Base-by-base conservation (phyloP, 768 basidiomycete genomes). In the Myochromella boudieri region DNA sequence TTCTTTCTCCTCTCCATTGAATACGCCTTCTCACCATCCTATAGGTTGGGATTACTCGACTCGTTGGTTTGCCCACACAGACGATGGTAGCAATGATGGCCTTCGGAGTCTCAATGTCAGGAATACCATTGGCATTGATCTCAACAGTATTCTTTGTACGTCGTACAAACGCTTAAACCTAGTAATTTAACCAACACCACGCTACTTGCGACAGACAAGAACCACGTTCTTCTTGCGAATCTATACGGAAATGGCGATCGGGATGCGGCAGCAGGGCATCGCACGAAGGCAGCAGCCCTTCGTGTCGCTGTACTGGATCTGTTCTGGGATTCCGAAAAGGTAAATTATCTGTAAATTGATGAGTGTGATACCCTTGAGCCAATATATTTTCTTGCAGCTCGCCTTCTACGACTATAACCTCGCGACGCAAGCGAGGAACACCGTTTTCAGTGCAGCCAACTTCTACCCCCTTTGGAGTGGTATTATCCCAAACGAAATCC, bases 381-480 rank as follows among this genome's bases (percentile, higher is more conserved):
- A 20, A 15, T 14, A 24, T n/a, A 7, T 14, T 26, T 6, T 34
- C 42, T 11, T 22, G 10, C 34, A 75, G 71, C 71, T 91, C n/a
- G 86, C 86, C 0, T 95, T 95, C 67, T 95, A 95, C 58, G 94
- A 95, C 65, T 97, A 87, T 68, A 91, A 92, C 63, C 64, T 85
- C 31, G 84, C 80, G 6, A 76, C 83, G 2, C 82, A 84, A 40
- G 60, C 77, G 11, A 81, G 86, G 42, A 84, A 81, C 57, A 65
- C 56, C 38, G 60, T 91, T 24, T 93, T 85, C 69, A 81, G 81
- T n/a, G 75, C 69, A 2, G 93, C 89, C 1, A 82, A 79, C 1
- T 93, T 83, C 70, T 92, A 91, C 62, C 90, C 94, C 0, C 71
- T 86, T 39, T 97, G 93, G 95, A 84, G 77, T 42, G 87, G 82